Conservation (phyloP, 768 basidiomycete genomes). For the Steccherinum ochraceum region DNA sequence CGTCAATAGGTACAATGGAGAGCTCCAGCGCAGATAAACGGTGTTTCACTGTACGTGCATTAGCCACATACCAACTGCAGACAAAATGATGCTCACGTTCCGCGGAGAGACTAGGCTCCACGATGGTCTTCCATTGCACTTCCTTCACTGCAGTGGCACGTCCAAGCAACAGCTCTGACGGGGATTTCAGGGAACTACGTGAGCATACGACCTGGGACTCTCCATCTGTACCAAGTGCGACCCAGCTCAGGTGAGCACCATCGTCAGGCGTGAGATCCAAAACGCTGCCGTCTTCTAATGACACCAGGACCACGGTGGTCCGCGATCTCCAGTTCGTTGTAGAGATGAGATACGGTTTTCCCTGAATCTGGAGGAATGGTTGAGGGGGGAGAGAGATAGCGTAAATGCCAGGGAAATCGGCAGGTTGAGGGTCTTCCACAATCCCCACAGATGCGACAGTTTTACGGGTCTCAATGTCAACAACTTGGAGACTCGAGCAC, state of each 20-base stretch:
- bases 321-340: constrained; percentile 52
- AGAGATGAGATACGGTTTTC: constrained; percentile 29
- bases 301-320: constrained; percentile 42
- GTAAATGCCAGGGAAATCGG: constrained; percentile 60
- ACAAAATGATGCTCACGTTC: constrained; percentile 29
- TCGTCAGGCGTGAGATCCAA: constrained; percentile 36
- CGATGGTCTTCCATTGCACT: constrained; percentile 34
- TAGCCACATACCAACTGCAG: background rate
- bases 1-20: constrained; percentile 44
- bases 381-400: constrained; percentile 37
- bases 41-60: constrained; percentile 29
- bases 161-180: constrained; percentile 46
- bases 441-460: constrained; percentile 27
- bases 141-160: constrained; percentile 21
- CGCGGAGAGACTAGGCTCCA: constrained; percentile 33
- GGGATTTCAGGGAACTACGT: constrained; percentile 41
- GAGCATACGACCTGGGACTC: constrained; percentile 36
- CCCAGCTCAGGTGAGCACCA: constrained; percentile 41
- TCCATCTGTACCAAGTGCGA: constrained; percentile 45
- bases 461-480: constrained; percentile 25
- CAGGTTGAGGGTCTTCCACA: constrained; percentile 30
- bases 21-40: constrained; percentile 36
- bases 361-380: constrained; percentile 30
- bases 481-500: constrained; percentile 42
- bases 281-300: constrained; percentile 33